Percentiles rank a stretch among this genome's conserved stretches.
phyloP scores from a whole-genome alignment of 108 stramenopile genomes.

The Skeletonema marinoi region DNA sequence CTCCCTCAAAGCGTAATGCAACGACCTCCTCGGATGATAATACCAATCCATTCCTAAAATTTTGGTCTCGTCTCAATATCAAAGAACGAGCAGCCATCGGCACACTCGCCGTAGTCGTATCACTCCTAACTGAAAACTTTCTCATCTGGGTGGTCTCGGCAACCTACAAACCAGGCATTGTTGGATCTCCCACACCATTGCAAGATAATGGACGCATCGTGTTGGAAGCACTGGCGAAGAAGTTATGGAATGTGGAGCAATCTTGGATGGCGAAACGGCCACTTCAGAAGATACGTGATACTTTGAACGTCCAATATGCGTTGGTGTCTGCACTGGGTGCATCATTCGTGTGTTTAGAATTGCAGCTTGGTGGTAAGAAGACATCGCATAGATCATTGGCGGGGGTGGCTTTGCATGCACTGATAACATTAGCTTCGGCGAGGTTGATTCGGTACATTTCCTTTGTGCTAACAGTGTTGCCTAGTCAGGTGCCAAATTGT shows the following conservation, averaged over 20 bases:
- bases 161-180: slow-evolving; percentile 59
- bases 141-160: slow-evolving; percentile 85
- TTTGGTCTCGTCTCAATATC: slow-evolving; percentile 26
- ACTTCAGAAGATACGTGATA: slow-evolving; percentile 57
- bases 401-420: slow-evolving; percentile 56
- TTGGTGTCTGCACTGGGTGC: slow-evolving; percentile 65
- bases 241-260: slow-evolving; percentile 35
- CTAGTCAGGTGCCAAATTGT: slow-evolving; percentile 66
- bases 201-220: slow-evolving; percentile 81
- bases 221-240: slow-evolving; percentile 47
- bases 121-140: slow-evolving; percentile 80
- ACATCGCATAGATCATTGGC: slow-evolving; percentile 50
- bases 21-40: not conserved
- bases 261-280: slow-evolving; percentile 45
- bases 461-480: slow-evolving; percentile 77
- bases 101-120: slow-evolving; percentile 41
- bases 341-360: slow-evolving; percentile 61
- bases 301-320: slow-evolving; percentile 79
- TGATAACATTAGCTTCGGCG: slow-evolving; percentile 61
- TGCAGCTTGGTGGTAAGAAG: slow-evolving; percentile 27
- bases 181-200: slow-evolving; percentile 55
- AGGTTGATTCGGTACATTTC: slow-evolving; percentile 70
- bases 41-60: slow-evolving; percentile 6
- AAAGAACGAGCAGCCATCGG: slow-evolving; percentile 34
- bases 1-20: not conserved